Percentiles rank a stretch among this genome's conserved stretches.
Conservation (phyloP, 768 basidiomycete species). For the Leccinum incarnatum region DNA sequence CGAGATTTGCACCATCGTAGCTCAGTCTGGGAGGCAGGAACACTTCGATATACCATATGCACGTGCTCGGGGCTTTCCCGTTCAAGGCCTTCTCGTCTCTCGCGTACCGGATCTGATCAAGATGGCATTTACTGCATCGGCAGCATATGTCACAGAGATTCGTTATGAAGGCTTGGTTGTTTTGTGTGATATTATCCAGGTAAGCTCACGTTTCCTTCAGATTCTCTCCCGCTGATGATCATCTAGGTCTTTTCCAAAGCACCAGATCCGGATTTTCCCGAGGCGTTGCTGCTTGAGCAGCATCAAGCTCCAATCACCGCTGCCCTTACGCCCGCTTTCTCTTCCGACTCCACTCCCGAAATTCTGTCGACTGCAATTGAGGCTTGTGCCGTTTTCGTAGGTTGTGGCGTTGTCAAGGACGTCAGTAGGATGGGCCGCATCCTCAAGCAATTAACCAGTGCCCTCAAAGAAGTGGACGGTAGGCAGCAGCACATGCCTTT, state of each 20-base stretch:
- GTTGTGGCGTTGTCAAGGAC: constrained; percentile 92
- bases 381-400: constrained; percentile 93
- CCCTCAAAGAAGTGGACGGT: constrained; percentile 91
- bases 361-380: constrained; percentile 90
- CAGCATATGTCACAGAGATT: constrained; percentile 95
- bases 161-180: constrained; percentile 88
- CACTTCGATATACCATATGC: constrained; percentile 81
- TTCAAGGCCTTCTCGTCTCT: constrained; percentile 69
- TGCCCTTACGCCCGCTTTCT: constrained; percentile 94
- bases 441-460: constrained; percentile 80
- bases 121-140: constrained; percentile 97
- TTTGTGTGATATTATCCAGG: constrained; percentile 89
- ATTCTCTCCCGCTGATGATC: constrained; percentile 4
- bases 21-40: constrained; percentile 70
- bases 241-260: constrained; percentile 79
- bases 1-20: constrained; percentile 76
- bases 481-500: constrained; percentile 2
- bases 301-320: constrained; percentile 98
- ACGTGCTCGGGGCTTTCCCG: constrained; percentile 52
- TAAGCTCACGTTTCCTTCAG: constrained; percentile 28
- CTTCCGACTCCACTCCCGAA: constrained; percentile 92
- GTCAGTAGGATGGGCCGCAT: constrained; percentile 91
- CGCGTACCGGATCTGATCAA: constrained; percentile 91
- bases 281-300: constrained; percentile 88
- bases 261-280: constrained; percentile 92